phyloP scores from a whole-genome alignment of 768 basidiomycete genomes.

The Rhodotorula toruloides region DNA sequence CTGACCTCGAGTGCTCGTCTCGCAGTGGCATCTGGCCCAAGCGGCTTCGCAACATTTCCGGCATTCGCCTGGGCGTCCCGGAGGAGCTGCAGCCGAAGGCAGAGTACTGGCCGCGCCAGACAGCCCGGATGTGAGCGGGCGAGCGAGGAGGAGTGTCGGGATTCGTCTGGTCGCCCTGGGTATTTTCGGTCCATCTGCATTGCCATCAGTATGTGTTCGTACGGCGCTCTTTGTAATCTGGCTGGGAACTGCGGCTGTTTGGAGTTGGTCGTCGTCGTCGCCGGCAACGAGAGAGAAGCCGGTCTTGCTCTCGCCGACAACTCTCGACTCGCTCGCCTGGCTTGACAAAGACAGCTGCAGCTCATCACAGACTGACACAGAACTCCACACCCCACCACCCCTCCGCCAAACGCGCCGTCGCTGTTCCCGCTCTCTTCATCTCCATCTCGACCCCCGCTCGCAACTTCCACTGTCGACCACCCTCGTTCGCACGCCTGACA shows the following conservation, averaged over 20 bases:
- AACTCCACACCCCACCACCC: no score
- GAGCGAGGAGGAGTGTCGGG: background rate
- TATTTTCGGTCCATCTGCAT: background rate
- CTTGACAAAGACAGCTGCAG: no score
- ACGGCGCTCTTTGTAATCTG: no score
- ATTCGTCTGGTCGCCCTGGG: no score
- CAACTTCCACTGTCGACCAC: background rate
- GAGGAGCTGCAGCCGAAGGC: background rate
- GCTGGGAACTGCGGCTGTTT: no score
- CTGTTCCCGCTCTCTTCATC: background rate
- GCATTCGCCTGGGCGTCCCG: background rate
- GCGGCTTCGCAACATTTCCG: background rate
- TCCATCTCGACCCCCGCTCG: background rate
- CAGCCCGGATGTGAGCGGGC: background rate
- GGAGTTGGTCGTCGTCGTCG: no score
- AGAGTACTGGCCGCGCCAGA: background rate
- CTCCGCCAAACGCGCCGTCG: no score
- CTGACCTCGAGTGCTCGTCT: background rate
- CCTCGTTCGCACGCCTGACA: background rate
- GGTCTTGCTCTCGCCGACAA: no score
- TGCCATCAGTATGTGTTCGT: no score
- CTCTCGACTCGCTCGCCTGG: no score
- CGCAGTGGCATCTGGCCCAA: constrained; percentile 9
- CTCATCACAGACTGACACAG: no score
- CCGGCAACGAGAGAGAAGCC: no score